These are phyloP conservation scores for Pseudogymnoascus sp. DNA, from an alignment of 2,329 filamentous ascomycete genomes.

Conservation along the genomic window DNA sequence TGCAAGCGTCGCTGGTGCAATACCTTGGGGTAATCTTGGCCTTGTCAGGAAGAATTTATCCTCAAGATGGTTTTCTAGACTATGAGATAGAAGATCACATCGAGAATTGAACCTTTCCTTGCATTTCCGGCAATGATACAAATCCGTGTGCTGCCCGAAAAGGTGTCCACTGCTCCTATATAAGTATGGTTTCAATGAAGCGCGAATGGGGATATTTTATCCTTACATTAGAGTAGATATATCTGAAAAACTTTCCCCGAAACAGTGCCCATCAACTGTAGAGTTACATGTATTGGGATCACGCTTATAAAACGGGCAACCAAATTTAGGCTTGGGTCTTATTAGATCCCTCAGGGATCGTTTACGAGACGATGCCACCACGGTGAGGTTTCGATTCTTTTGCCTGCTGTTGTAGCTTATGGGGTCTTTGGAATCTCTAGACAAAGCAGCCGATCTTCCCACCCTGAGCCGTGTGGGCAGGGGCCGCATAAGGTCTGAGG, in stretches of 20 bases:
- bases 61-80: no score
- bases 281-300: constrained; percentile 13
- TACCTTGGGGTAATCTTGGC: background rate
- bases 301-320: constrained; percentile 17
- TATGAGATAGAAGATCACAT: constrained; percentile 14
- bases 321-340: constrained; percentile 7
- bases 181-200: background rate
- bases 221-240: constrained; percentile 12
- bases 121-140: constrained; percentile 14
- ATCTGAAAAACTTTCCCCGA: constrained; percentile 8
- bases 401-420: no score
- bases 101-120: constrained; percentile 13
- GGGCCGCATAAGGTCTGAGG: background rate
- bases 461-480: background rate
- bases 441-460: background rate
- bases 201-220: constrained; percentile 12
- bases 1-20: constrained; percentile 6
- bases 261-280: background rate
- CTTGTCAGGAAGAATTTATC: no score
- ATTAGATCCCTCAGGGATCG: background rate
- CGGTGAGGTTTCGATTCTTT: no score
- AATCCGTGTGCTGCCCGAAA: constrained; percentile 12
- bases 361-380: background rate
- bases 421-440: background rate
- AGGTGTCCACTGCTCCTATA: constrained; percentile 13